Base-by-base conservation (phyloP, 306 rosid genomes). In the Acacia acuminata region DNA sequence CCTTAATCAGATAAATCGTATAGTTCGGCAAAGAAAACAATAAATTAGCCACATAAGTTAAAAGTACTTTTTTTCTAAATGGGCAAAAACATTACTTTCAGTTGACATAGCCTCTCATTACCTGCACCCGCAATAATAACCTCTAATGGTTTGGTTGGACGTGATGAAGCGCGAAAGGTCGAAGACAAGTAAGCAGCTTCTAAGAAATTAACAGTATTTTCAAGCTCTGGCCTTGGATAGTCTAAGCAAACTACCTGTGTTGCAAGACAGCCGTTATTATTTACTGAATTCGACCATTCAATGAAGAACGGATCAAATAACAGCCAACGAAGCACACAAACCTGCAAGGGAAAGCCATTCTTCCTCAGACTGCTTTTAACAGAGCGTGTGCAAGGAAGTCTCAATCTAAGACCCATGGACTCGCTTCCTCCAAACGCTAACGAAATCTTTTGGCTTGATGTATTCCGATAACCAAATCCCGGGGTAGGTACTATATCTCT, bases 121-220 rank as follows among this genome's bases (percentile, higher is more conserved):
- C 99, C 99, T 90, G 99, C 99, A 82, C 99, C 99, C 65, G 97
- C 97, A 88, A 96, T 88, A 64, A 93, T 88, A 72, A 96, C 84
- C 69, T 89, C 88, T 75, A 96, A 85, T 5, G 99, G 96, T 84
- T 92, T 89, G 20, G 82, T 24, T 7, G 99, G 98, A 24, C 94
- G 93, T 16, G 96, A 53, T 77, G 94, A 83, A 63, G 89, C 68
- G 40, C 94, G 91, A 50, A 96, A 92, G 65, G 94, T 79, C 17
- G 99, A 87, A 85, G 99, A 96, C 82, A 93, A 88, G 68, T 83
- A 86, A 6, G 97, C 94, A 56, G 99, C 99, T 87, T 96, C 96
- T 12, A 92, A 22, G 82, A 87, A 96, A 88, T 96, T 96, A 16
- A 76, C 92, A 34, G 98, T 91, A 51, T 79, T 90, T 11, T 92